phyloP scores from a whole-genome alignment of 169 alveolate genomes.

The Plasmodium billcollinsi region DNA sequence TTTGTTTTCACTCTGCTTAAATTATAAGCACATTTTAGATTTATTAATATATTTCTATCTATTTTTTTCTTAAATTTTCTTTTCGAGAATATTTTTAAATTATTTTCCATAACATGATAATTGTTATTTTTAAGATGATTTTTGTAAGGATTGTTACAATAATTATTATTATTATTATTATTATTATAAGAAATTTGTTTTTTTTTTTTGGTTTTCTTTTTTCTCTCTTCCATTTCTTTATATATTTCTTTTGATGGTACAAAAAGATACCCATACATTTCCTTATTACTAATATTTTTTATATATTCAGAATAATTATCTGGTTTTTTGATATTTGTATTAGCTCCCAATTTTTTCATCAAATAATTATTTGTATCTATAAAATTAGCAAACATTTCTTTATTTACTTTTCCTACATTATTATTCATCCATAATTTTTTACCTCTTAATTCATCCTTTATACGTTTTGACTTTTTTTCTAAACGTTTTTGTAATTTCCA shows the following conservation, averaged over 20 bases:
- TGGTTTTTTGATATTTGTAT: background rate
- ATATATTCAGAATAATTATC: background rate
- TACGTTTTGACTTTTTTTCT: conserved; percentile 31
- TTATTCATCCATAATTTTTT: conserved; percentile 18
- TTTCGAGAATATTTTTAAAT: background rate
- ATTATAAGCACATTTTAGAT: background rate
- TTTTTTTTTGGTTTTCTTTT: background rate
- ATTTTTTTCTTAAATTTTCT: conserved; percentile 4
- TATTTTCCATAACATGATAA: too few relatives aligned
- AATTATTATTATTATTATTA: background rate
- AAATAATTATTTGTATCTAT: conserved; percentile 64
- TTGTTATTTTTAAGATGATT: too few relatives aligned
- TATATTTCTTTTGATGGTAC: conserved; percentile 35
- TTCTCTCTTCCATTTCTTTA: conserved; percentile 1
- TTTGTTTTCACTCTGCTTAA: conserved; percentile 6
- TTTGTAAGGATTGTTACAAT: too few relatives aligned
- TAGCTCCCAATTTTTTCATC: conserved; percentile 4
- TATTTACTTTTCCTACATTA: background rate
- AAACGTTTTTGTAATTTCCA: conserved; percentile 28
- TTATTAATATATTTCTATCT: background rate
- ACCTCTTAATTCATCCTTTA: conserved; percentile 32
- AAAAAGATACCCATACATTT: conserved; percentile 34
- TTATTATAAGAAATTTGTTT: background rate
- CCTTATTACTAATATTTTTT: background rate
- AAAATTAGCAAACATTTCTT: conserved; percentile 22